phyloP scores from a whole-genome alignment of 371 early-diverging fungal species.

The Parasitella parasitica region DNA sequence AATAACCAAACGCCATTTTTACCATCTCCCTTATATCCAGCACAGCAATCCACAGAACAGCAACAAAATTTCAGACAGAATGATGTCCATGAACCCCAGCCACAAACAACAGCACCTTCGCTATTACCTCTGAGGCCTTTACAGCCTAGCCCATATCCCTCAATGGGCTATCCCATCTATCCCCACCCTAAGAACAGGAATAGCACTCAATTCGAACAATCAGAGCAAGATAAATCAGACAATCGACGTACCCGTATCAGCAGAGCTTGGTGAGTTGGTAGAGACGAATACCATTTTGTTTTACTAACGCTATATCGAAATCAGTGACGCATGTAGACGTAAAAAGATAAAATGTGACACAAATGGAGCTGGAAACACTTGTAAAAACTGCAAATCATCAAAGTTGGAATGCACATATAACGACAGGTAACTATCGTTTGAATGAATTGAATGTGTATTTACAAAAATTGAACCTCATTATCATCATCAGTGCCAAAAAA shows the following conservation, averaged over 20 bases:
- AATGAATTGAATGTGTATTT: not conserved
- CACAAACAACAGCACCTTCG: not conserved
- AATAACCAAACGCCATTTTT: not conserved
- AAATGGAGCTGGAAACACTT: slow-evolving; percentile 17
- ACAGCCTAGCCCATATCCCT: slow-evolving; percentile 14
- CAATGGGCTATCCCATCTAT: slow-evolving; percentile 8
- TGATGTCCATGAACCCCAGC: not conserved
- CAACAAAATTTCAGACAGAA: not conserved
- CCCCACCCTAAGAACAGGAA: not conserved
- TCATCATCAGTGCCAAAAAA: slow-evolving; percentile 40
- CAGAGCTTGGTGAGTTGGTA: slow-evolving; percentile 38
- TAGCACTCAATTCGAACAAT: not conserved
- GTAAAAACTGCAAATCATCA: slow-evolving; percentile 28
- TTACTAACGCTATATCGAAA: not conserved
- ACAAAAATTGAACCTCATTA: too few species aligned
- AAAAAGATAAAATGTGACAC: slow-evolving; percentile 36
- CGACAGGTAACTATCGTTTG: slow-evolving; percentile 26
- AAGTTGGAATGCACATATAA: slow-evolving; percentile 28
- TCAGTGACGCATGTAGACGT: slow-evolving; percentile 33
- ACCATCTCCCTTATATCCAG: not conserved
- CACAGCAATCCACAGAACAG: slow-evolving; percentile 2
- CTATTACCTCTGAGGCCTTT: not conserved
- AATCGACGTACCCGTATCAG: slow-evolving; percentile 40
- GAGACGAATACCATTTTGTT: not conserved
- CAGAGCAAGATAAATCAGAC: slow-evolving; percentile 5